These are phyloP conservation scores for Metschnikowia arizonensis DNA, from an alignment of 805 yeast species.

Conservation along the genomic window DNA sequence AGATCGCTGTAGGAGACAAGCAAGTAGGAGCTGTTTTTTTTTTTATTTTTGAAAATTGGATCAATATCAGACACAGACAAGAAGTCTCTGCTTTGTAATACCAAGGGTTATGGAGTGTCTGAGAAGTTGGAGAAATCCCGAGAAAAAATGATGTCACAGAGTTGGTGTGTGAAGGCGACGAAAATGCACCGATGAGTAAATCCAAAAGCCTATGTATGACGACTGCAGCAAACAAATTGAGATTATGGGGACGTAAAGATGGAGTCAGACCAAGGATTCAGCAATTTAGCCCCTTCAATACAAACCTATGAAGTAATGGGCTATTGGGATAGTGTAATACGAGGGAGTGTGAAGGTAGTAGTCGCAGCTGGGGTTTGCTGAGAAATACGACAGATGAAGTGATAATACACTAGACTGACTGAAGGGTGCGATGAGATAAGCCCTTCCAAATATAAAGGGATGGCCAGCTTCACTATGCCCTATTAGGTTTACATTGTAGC, in stretches of 20 bases:
- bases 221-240: background rate
- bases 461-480: background rate
- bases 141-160: conserved; percentile 1
- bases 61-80: background rate
- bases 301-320: background rate
- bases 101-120: background rate
- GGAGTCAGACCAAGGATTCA: background rate
- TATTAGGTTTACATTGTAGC: background rate
- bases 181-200: background rate
- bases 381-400: background rate
- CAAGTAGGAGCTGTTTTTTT: too few species aligned
- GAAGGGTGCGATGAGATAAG: background rate
- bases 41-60: background rate
- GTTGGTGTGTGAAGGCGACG: background rate
- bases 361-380: background rate
- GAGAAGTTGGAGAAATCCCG: background rate
- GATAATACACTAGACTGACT: background rate
- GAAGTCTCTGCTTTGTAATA: background rate
- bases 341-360: background rate
- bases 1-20: background rate
- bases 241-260: background rate
- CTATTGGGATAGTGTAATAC: background rate
- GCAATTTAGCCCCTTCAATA: background rate
- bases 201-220: background rate
- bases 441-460: background rate